phyloP scores from a whole-genome alignment of 768 basidiomycete species.

The Russula foetens region DNA sequence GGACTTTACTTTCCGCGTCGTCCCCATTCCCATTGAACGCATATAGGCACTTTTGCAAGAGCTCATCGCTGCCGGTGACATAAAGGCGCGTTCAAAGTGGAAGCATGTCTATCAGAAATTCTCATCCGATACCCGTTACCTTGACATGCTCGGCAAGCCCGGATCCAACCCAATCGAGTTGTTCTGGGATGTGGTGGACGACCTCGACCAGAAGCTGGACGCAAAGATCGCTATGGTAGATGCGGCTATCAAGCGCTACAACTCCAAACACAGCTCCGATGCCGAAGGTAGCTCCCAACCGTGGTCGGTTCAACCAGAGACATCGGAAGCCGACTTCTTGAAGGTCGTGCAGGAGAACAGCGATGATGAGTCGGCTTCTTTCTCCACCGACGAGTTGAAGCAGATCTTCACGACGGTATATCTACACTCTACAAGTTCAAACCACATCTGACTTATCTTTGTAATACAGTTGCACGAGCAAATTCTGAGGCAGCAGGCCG shows the following conservation, averaged over 20 bases:
- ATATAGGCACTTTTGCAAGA: conserved; percentile 60
- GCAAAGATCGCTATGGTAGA: conserved; percentile 65
- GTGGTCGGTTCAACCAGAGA: conserved; percentile 45
- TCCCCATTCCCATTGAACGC: background rate
- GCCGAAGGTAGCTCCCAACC: conserved; percentile 23
- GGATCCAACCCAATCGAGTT: conserved; percentile 94
- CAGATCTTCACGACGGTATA: conserved; percentile 59
- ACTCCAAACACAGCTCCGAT: conserved; percentile 28
- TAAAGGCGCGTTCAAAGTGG: conserved; percentile 87
- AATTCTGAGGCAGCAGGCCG: conserved; percentile 67
- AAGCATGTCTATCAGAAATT: conserved; percentile 78
- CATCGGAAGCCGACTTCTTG: conserved; percentile 56
- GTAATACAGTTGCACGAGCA: conserved; percentile 55
- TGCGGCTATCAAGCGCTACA: conserved; percentile 46
- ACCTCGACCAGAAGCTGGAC: conserved; percentile 78
- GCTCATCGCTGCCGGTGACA: conserved; percentile 53
- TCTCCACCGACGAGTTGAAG: conserved; percentile 46
- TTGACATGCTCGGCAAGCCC: conserved; percentile 81
- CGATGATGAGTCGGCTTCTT: conserved; percentile 40
- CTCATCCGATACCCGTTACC: conserved; percentile 73
- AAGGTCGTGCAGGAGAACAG: conserved; percentile 47
- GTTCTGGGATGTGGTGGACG: conserved; percentile 92
- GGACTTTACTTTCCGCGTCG: background rate
- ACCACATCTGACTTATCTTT: background rate
- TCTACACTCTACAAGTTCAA: conserved; percentile 7